These are phyloP conservation scores for Podosphaera fusca DNA, from an alignment of 2,329 filamentous ascomycete species.

Conservation along the genomic window DNA sequence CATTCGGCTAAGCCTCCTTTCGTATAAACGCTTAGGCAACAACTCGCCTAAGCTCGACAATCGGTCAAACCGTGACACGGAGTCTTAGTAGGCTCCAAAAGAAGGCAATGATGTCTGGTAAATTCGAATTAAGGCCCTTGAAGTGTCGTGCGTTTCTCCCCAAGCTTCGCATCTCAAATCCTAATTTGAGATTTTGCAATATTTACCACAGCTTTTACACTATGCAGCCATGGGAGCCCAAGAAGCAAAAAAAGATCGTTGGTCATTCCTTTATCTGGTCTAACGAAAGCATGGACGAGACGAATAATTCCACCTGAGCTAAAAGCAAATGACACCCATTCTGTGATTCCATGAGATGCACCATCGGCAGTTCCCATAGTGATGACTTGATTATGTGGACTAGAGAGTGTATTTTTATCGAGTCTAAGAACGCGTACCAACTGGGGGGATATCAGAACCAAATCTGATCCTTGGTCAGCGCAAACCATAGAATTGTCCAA, in stretches of 20 bases:
- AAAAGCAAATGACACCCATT: neutral
- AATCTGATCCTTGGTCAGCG: neutral
- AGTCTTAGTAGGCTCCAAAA: no score
- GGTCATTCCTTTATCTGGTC: neutral
- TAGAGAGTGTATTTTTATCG: neutral
- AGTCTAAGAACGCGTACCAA: neutral
- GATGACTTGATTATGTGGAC: neutral
- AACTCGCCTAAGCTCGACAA: no score
- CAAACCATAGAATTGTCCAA: neutral
- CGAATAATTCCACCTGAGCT: neutral
- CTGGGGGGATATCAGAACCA: neutral
- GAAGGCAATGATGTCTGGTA: no score
- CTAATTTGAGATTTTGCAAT: neutral
- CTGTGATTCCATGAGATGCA: neutral
- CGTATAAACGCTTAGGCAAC: no score
- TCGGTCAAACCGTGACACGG: no score
- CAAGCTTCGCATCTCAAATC: neutral
- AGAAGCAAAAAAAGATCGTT: neutral
- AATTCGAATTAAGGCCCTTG: no score
- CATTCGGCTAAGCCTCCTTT: no score
- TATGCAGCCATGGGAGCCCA: neutral
- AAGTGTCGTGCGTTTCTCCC: no score
- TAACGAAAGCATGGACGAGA: no score
- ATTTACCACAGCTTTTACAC: neutral
- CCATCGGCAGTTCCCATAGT: neutral